Evolutionary conservation across 1,139 yeast species (phyloP).

Genomic region (Pichia kudriavzevii): DNA sequence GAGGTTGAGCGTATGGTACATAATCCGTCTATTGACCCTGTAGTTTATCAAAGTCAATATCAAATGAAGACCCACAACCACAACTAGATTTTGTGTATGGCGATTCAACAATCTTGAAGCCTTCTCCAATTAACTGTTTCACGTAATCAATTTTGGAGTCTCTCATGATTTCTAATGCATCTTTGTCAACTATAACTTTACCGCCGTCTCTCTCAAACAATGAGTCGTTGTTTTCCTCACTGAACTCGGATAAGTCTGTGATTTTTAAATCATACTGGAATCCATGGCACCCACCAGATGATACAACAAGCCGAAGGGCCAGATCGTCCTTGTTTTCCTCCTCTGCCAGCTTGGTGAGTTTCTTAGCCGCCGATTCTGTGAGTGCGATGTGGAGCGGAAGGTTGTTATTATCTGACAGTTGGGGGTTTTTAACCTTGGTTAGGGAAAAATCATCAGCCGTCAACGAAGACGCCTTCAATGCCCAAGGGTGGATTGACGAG

Average conservation of each 20-base stretch:
- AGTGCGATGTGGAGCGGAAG: conserved; percentile 28
- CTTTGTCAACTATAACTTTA: conserved; percentile 67
- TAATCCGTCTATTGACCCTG: conserved; percentile 10
- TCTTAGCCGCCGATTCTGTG: conserved; percentile 26
- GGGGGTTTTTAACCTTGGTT: conserved; percentile 27
- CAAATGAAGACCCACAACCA: conserved; percentile 96
- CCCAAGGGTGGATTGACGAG: too few species aligned
- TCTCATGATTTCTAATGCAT: conserved; percentile 72
- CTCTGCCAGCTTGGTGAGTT: conserved; percentile 45
- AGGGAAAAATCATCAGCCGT: too few species aligned
- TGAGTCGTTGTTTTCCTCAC: conserved; percentile 31
- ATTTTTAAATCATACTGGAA: conserved; percentile 79
- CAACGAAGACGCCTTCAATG: too few species aligned
- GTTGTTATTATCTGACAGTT: conserved; percentile 27
- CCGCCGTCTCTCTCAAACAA: conserved; percentile 68
- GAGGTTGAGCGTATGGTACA: conserved; percentile 24
- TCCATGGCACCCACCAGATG: conserved; percentile 98
- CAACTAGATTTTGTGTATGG: conserved; percentile 89
- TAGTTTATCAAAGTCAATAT: conserved; percentile 64
- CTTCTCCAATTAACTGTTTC: conserved; percentile 89
- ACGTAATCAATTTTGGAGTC: conserved; percentile 86
- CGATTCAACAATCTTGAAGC: conserved; percentile 84
- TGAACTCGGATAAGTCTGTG: conserved; percentile 40
- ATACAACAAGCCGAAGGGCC: conserved; percentile 75
- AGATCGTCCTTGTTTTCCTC: conserved; percentile 53